Evolutionary conservation across 257 asterid species (phyloP), one percentile per base, ranked within the genome.

Genomic region (Salvia splendens): DNA sequence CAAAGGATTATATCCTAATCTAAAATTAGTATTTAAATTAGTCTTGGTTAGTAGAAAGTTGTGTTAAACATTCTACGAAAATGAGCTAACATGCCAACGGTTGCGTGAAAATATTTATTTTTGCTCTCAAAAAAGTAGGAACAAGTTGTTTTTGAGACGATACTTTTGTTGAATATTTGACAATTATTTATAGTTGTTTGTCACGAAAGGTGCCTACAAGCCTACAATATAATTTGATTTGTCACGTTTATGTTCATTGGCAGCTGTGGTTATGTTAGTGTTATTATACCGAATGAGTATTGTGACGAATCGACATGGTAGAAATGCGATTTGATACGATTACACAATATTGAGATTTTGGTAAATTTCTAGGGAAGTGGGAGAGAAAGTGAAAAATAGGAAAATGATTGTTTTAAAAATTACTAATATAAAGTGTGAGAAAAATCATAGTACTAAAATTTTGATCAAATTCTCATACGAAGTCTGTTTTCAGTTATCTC

Each of bases 151-250:
- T 65, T 17, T 38, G 5, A 49, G 64, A 64, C 73, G 6, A 58
- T 48, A 59, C 41, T 30, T 54, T 65, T 28, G 50, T 38, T 64
- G 60, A 36, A 58, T 28, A 57, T 73, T 73, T 65, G 73, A 59
- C 64, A 24, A 40, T 65, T 5, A 40, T 65, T 5, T 54, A 16
- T 32, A 45, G 5, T 47, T 57, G 67, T 48, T 46, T 38, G 48
- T 61, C 52, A 46, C 52, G 60, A 16, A 45, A 54, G 32, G 16
- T 61, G n/a, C 53, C 56, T 43, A 32, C 7, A 35, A 38, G 6
- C 30, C 30, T 24, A 24, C 30, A 24, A 38, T 38, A 3, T 38
- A 7, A 24, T 16, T 35, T 20, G 10, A 36, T 59, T 61, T 43
- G 51, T 42, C 76, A 71, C 59, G 65, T 71, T 48, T 59, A 16